A percentile compares a stretch with the other conserved stretches of the same genome.
phyloP scores from a whole-genome alignment of 768 basidiomycete genomes.

The Pisolithus tinctorius region DNA sequence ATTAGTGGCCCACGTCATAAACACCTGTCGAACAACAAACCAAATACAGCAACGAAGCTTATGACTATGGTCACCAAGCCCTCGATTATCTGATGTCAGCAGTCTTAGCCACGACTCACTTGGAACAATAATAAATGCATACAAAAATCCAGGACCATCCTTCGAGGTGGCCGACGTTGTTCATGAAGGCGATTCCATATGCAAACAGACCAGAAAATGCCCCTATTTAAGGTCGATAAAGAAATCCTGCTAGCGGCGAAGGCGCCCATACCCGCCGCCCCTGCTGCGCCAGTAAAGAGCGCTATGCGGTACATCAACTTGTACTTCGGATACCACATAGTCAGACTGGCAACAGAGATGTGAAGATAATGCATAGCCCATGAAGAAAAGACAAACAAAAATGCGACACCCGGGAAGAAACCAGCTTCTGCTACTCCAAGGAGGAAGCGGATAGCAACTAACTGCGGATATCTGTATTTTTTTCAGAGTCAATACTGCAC shows the following conservation, averaged over 20 bases:
- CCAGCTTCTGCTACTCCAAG: slow-evolving; percentile 62
- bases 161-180: slow-evolving; percentile 34
- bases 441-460: slow-evolving; percentile 46
- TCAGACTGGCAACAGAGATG: slow-evolving; percentile 31
- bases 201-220: slow-evolving; percentile 52
- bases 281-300: slow-evolving; percentile 55
- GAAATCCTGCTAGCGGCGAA: neutral
- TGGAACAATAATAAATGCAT: slow-evolving; percentile 10
- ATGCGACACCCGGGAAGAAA: slow-evolving; percentile 63
- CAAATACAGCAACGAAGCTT: slow-evolving; percentile 43
- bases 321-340: slow-evolving; percentile 57
- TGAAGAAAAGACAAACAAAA: slow-evolving; percentile 39
- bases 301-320: slow-evolving; percentile 49
- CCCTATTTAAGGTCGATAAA: slow-evolving; percentile 6
- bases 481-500: neutral
- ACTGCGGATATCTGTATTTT: slow-evolving; percentile 46
- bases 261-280: slow-evolving; percentile 36
- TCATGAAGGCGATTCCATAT: slow-evolving; percentile 47
- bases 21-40: slow-evolving; percentile 21
- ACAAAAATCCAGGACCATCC: slow-evolving; percentile 64
- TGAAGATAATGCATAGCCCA: neutral
- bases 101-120: neutral
- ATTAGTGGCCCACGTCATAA: neutral
- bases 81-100: slow-evolving; percentile 45
- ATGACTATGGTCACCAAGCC: slow-evolving; percentile 54